Percentiles rank a stretch among this genome's conserved stretches.
Conservation (phyloP, 1,284 basidiomycete genomes). For the Rhodotorula mucilaginosa region DNA sequence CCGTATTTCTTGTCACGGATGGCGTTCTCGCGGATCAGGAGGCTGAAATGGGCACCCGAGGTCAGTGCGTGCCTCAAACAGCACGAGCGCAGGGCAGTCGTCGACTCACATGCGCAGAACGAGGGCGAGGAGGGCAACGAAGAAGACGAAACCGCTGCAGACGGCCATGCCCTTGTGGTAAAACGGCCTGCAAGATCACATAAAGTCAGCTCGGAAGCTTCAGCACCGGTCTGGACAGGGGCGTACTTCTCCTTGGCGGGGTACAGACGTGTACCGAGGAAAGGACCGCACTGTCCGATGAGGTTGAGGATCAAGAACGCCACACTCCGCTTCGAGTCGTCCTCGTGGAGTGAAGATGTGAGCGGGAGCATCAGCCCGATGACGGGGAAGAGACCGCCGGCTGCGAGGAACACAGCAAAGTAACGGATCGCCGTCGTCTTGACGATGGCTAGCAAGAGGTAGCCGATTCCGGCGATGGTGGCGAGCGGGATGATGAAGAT, state of each 20-base stretch:
- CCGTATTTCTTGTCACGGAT: slow-evolving; percentile 8
- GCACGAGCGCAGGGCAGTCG: no score
- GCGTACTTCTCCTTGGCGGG: neutral
- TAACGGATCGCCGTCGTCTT: slow-evolving; percentile 20
- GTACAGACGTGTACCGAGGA: slow-evolving; percentile 21
- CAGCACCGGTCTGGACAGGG: neutral
- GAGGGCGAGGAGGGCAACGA: slow-evolving; percentile 10
- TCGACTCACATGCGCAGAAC: slow-evolving; percentile 3
- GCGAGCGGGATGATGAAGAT: slow-evolving; percentile 41
- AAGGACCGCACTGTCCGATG: slow-evolving; percentile 41
- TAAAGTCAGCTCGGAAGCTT: neutral
- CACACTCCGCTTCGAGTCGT: slow-evolving; percentile 43
- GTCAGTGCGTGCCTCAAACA: neutral
- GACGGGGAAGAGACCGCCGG: slow-evolving; percentile 43
- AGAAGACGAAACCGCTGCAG: slow-evolving; percentile 21
- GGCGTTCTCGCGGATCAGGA: slow-evolving; percentile 8
- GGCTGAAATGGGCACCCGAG: neutral
- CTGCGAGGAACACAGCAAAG: slow-evolving; percentile 37
- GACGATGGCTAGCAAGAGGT: slow-evolving; percentile 43
- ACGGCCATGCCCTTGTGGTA: slow-evolving; percentile 28
- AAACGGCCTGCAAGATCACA: slow-evolving; percentile 5
- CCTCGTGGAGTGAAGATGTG: slow-evolving; percentile 39
- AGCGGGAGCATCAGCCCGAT: slow-evolving; percentile 46
- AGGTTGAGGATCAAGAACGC: slow-evolving; percentile 44
- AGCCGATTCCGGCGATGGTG: slow-evolving; percentile 41